Base-by-base conservation (phyloP, 805 yeast genomes). In the Jamesozyma jinghongensis region DNA sequence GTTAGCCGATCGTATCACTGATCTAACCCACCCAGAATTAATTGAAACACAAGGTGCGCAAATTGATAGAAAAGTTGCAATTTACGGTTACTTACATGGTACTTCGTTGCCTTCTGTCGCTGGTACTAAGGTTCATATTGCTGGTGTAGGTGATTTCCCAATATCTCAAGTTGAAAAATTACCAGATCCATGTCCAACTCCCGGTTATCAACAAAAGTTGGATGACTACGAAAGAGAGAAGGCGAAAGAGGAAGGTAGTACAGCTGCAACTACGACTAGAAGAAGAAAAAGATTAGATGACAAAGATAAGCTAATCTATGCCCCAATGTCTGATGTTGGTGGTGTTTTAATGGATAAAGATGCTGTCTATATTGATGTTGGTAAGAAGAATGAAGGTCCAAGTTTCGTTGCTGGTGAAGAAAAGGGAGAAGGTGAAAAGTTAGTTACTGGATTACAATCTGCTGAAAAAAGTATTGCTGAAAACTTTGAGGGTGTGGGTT, bases 251-350 rank as follows among this genome's bases (percentile, higher is more conserved):
- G 80, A 71, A 37, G 84, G 82, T 8, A 77, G 73, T 41, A 62
- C 66, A 3, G 63, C 66, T 3, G 54, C 72, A 3, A 71, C 79
- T 2, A 69, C 73, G 26, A 73, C 79, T 2, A 74, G 94, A 52
- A 79, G 96, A 61, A 74, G 97, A 56, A 85, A 86, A 59, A 75
- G 97, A 57, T 74, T 92, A 40, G 97, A 92, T 50, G 98, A 92
- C 56, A 85, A 81, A 52, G 94, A 86, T 59, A 92, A 88, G 61
- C 77, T 86, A 50, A 86, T 92, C 2, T 92, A 94, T 62, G 99
- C 98, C 0, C 99, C 99, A 37, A 92, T 92, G 99, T 85, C 97
- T 36, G 97, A 92, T 63, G 96, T 92, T n/a, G 97, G 97, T 42
- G 99, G 99, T 61, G 94, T 92, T 29, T 69, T 92, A 49, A 86